Conservation (phyloP, 768 basidiomycete genomes). For the Fistulinella prunicolor region DNA sequence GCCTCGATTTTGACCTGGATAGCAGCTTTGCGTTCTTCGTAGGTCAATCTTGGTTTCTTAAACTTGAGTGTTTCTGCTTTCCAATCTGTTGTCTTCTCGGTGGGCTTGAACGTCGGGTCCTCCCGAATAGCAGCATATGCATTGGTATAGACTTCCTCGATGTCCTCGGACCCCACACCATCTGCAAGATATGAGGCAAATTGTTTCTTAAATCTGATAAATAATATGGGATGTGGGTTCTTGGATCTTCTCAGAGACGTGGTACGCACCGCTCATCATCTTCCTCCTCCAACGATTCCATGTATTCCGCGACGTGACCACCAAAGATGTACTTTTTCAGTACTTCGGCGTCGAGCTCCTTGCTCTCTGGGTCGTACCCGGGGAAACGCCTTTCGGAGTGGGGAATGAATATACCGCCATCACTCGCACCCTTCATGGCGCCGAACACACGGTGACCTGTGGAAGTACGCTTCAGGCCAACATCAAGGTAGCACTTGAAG, state of each 20-base stretch:
- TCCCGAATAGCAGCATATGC: slow-evolving; percentile 96
- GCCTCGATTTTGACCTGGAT: slow-evolving; percentile 89
- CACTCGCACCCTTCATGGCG: slow-evolving; percentile 97
- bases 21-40: slow-evolving; percentile 71
- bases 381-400: slow-evolving; percentile 99
- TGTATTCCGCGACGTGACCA: slow-evolving; percentile 98
- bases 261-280: slow-evolving; percentile 85
- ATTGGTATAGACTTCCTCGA: slow-evolving; percentile 92
- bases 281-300: slow-evolving; percentile 99
- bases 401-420: slow-evolving; percentile 97
- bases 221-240: slow-evolving; percentile 6
- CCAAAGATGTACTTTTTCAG: slow-evolving; percentile 98
- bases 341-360: slow-evolving; percentile 90
- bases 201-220: slow-evolving; percentile 89
- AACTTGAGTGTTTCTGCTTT: slow-evolving; percentile 78
- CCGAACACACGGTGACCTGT: slow-evolving; percentile 97
- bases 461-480: slow-evolving; percentile 95
- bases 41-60: slow-evolving; percentile 64
- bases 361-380: slow-evolving; percentile 90
- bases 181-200: slow-evolving; percentile 95
- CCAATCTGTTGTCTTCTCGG: slow-evolving; percentile 90
- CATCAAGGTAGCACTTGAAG: slow-evolving; percentile 99
- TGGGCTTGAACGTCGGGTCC: slow-evolving; percentile 85
- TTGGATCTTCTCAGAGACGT: neutral
- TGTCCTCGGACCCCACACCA: slow-evolving; percentile 92